Base-by-base conservation (phyloP, 139 green algal species). In the Pleodorina starrii region DNA sequence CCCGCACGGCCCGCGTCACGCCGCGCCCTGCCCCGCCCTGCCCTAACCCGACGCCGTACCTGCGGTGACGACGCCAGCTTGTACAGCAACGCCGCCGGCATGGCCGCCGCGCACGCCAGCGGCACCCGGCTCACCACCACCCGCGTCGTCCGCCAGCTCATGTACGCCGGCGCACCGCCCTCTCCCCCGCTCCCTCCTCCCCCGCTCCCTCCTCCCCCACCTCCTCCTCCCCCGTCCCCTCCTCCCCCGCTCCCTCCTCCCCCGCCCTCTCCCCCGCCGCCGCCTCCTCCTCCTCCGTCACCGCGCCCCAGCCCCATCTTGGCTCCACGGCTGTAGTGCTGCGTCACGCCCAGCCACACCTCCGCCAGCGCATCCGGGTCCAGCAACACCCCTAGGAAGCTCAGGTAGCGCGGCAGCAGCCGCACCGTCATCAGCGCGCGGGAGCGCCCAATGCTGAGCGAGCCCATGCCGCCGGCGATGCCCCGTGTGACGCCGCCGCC, bases 21-120 rank as follows among this genome's bases (percentile, higher is more conserved):
- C n/a, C n/a, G n/a, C n/a, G n/a, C n/a, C n/a, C n/a, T n/a, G n/a
- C n/a, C n/a, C n/a, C n/a, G n/a, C n/a, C n/a, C n/a, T n/a, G n/a
- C n/a, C n/a, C n/a, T n/a, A n/a, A n/a, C n/a, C n/a, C n/a, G n/a
- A 12, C 57, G 29, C 57, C 17, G 57, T 50, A 83, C 77, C 80
- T 87, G 59, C 27, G 80, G 80, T 40, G 80, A 87, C 25, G 80
- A 54, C 23, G 82, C 82, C 63, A 88, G 82, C n/a, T 78, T 77
- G 82, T 88, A 88, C 44, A 88, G 82, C 42, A 88, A 63, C 23
- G 43, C 11, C 1, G 82, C 27, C 32, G 82, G 82, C 63, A 88
- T 88, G n/a, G 63, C 63, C 23, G 82, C 63, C 23, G 82, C 82
- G 82, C 63, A 88, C 29, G 63, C 0, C n/a, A 88, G 29, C 29